Evolutionary conservation across 108 stramenopile species (phyloP).

Genomic region (Nitzschia putrida): DNA sequence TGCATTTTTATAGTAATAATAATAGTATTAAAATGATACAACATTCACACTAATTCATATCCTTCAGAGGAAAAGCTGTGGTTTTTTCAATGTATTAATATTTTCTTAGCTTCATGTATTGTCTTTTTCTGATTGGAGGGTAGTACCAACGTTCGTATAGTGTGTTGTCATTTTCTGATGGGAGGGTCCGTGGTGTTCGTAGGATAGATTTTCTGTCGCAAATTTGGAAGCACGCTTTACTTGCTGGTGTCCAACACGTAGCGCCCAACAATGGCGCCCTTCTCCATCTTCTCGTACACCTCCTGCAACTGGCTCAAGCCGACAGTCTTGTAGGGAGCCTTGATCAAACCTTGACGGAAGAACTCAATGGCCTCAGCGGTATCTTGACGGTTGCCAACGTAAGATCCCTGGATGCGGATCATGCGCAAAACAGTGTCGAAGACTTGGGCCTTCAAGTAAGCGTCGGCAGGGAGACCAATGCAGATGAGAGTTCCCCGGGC

Average conservation of each 20-base stretch:
- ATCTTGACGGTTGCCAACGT: slow-evolving; percentile 1
- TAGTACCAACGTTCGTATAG: no score
- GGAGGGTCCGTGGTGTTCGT: no score
- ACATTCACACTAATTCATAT: no score
- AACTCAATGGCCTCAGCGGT: background rate
- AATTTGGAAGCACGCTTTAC: no score
- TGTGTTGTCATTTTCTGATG: no score
- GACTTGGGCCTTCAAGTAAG: background rate
- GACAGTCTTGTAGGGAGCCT: slow-evolving; percentile 8
- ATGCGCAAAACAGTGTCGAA: slow-evolving; percentile 1
- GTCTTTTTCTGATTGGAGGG: no score
- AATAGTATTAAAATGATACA: no score
- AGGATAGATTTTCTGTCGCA: no score
- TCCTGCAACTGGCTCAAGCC: slow-evolving; percentile 1
- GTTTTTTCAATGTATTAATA: no score
- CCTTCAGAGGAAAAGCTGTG: no score
- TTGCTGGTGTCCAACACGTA: slow-evolving; percentile 1
- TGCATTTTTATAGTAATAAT: no score
- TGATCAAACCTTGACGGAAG: slow-evolving; percentile 2
- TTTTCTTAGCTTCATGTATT: no score
- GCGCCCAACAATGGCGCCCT: background rate
- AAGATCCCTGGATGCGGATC: background rate
- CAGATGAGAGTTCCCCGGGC: slow-evolving; percentile 1
- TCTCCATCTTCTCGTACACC: background rate
- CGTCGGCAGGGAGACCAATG: slow-evolving; percentile 1